A percentile compares a stretch with the other conserved stretches of the same genome.
Conservation (phyloP, 2,329 filamentous ascomycete genomes). For the Blastomyces gilchristii region DNA sequence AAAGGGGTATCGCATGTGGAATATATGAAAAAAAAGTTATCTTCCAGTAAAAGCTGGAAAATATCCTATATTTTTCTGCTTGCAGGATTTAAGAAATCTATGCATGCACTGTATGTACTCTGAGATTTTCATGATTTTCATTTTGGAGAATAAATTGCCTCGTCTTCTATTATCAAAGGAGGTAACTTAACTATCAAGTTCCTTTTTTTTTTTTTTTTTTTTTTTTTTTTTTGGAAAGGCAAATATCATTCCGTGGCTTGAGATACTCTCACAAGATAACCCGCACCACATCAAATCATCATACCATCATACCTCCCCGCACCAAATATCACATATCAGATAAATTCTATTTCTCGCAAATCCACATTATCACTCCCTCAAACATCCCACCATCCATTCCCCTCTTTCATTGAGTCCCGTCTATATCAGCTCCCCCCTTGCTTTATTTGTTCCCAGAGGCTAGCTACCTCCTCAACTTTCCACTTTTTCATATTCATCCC, state of each 20-base stretch:
- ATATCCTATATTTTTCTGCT: neutral
- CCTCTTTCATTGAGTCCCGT: neutral
- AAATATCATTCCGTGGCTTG: neutral
- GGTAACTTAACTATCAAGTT: too few relatives aligned
- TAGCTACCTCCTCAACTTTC: neutral
- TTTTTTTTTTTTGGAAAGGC: neutral
- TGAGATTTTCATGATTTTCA: too few relatives aligned
- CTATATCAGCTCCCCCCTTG: neutral
- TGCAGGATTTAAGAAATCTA: too few relatives aligned
- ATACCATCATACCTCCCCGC: neutral
- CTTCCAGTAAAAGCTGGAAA: neutral
- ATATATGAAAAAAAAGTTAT: neutral
- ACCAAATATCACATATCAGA: neutral
- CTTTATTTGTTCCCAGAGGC: neutral
- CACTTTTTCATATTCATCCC: neutral
- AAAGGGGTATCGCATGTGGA: neutral
- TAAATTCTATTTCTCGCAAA: neutral
- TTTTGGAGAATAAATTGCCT: neutral
- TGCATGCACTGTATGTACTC: too few relatives aligned
- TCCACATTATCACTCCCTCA: neutral
- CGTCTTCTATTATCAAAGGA: neutral
- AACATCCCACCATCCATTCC: neutral
- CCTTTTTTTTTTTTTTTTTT: too few relatives aligned
- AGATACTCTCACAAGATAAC: neutral
- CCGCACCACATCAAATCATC: neutral